These are phyloP conservation scores for Knufia fluminis DNA, from an alignment of 2,329 filamentous ascomycete genomes.

Conservation along the genomic window DNA sequence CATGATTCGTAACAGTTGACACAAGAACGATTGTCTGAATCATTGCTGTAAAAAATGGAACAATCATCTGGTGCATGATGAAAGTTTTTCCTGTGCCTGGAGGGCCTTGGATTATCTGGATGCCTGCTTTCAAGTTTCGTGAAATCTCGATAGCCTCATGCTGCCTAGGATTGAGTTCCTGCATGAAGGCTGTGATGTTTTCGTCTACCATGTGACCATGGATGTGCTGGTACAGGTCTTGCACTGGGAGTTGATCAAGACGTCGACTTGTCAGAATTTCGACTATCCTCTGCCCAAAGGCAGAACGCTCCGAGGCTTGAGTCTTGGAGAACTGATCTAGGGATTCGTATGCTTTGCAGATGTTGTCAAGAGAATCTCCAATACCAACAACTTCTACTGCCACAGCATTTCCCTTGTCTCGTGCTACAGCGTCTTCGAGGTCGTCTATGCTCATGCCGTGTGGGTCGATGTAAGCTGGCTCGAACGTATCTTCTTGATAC, in stretches of 20 bases:
- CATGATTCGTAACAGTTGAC: neutral
- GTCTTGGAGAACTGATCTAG: neutral
- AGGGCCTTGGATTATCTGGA: conserved; percentile 87
- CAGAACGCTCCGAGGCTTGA: neutral
- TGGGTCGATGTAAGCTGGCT: neutral
- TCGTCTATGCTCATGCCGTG: neutral
- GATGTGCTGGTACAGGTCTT: neutral
- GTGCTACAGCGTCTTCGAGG: neutral
- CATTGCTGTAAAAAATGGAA: conserved; percentile 60
- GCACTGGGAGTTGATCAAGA: neutral
- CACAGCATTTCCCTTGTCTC: neutral
- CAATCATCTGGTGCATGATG: conserved; percentile 85
- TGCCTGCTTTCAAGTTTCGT: conserved; percentile 54
- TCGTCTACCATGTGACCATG: neutral
- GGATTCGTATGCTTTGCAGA: neutral
- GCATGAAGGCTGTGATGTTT: neutral
- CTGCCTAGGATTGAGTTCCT: conserved; percentile 49
- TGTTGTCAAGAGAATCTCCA: neutral
- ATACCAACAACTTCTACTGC: neutral
- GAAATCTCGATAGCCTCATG: conserved; percentile 60
- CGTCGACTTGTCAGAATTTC: neutral
- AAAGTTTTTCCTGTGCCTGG: conserved; percentile 97
- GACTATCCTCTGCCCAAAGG: neutral
- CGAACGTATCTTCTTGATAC: neutral
- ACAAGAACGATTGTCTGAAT: neutral